phyloP scores from a whole-genome alignment of 2,329 filamentous ascomycete genomes.

The Phyllachora maydis region DNA sequence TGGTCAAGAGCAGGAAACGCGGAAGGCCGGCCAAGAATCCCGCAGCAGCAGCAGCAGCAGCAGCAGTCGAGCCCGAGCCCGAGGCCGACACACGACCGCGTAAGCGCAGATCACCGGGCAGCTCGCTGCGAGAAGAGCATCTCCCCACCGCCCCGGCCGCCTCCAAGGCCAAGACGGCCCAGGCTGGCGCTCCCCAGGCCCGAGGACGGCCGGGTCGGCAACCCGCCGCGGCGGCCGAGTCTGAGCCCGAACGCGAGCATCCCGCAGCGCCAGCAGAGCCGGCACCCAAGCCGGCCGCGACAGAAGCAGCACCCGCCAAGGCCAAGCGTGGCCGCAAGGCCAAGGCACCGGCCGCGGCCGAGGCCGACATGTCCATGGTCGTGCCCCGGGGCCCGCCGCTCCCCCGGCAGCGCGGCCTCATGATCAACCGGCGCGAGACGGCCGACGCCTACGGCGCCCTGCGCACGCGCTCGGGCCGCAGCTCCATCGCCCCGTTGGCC shows the following conservation, averaged over 20 bases:
- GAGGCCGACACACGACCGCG: conserved; percentile 1
- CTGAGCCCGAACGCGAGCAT: conserved; percentile 2
- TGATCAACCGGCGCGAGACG: conserved; percentile 24
- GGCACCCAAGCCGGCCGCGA: conserved; percentile 1
- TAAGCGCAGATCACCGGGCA: background rate
- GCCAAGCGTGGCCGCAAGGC: conserved; percentile 10
- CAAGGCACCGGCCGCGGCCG: conserved; percentile 19
- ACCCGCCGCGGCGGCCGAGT: background rate
- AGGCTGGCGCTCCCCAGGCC: no score
- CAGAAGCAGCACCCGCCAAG: no score
- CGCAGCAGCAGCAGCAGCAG: conserved; percentile 5
- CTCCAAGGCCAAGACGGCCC: no score
- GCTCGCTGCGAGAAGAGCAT: background rate
- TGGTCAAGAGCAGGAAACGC: conserved; percentile 2
- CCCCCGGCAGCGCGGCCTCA: conserved; percentile 30
- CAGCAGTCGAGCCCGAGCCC: no score
- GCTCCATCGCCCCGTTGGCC: conserved; percentile 57
- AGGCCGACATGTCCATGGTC: conserved; percentile 23
- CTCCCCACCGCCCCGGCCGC: no score
- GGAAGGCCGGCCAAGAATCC: conserved; percentile 5
- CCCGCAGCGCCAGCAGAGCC: conserved; percentile 1
- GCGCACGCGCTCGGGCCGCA: conserved; percentile 55
- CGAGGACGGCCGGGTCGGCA: no score
- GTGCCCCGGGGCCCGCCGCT: conserved; percentile 32
- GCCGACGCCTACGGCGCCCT: conserved; percentile 23